These are phyloP conservation scores for Candida morakotiae DNA, from an alignment of 805 yeast species.

Conservation along the genomic window DNA sequence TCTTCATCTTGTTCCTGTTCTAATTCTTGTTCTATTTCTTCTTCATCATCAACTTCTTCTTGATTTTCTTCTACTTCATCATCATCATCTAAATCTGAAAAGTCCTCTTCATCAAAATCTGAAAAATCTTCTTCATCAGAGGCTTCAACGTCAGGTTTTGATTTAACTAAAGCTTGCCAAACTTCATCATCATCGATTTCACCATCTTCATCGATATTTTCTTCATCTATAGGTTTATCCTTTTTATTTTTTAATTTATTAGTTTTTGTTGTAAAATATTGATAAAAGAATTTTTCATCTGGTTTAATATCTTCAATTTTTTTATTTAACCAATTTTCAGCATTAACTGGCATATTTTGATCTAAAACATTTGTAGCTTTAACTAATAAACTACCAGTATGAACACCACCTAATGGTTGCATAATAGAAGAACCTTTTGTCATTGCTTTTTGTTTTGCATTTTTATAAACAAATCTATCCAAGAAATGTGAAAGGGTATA, in stretches of 20 bases:
- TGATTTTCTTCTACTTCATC: slow-evolving; percentile 35
- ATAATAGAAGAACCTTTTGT: slow-evolving; percentile 89
- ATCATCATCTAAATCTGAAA: slow-evolving; percentile 37
- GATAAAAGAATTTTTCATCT: slow-evolving; percentile 84
- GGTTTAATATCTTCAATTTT: slow-evolving; percentile 67
- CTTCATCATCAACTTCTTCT: slow-evolving; percentile 20
- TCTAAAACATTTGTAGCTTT: slow-evolving; percentile 47
- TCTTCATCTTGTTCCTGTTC: slow-evolving; percentile 12
- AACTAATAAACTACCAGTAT: slow-evolving; percentile 65
- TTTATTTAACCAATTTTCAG: slow-evolving; percentile 76
- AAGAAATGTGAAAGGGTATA: slow-evolving; percentile 86
- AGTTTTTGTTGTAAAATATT: slow-evolving; percentile 69
- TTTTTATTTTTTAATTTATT: slow-evolving; percentile 24
- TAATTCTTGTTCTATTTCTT: slow-evolving; percentile 18
- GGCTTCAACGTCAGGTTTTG: slow-evolving; percentile 59
- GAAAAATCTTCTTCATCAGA: slow-evolving; percentile 29
- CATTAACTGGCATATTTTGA: slow-evolving; percentile 67
- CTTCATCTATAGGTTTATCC: slow-evolving; percentile 25
- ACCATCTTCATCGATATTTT: slow-evolving; percentile 34
- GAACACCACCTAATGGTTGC: slow-evolving; percentile 94
- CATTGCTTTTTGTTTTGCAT: slow-evolving; percentile 72
- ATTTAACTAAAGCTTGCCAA: slow-evolving; percentile 74
- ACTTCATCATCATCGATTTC: slow-evolving; percentile 65
- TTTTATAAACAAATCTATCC: slow-evolving; percentile 92
- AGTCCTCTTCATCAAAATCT: slow-evolving; percentile 44